Percentiles rank a stretch among this genome's conserved stretches.
Evolutionary conservation across 352 stramenopile species (phyloP).

Genomic region (Thalassiosira livingstoniorum): DNA sequence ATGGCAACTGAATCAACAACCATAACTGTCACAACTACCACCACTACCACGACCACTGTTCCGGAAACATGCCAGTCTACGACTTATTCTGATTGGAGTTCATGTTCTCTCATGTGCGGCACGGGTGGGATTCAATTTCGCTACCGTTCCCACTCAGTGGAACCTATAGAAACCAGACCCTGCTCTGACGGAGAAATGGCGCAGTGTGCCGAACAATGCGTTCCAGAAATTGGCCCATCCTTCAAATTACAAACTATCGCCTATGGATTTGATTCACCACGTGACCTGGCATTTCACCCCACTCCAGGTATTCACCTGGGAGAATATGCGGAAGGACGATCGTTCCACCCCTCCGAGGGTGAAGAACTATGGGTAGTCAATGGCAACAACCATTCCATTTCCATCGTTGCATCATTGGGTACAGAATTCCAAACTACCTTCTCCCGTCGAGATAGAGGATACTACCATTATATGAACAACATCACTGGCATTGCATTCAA

Average conservation of each 20-base stretch:
- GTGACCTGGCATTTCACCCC: conserved; percentile 64
- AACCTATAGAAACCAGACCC: conserved; percentile 6
- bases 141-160: conserved; percentile 11
- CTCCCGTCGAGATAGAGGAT: conserved; percentile 51
- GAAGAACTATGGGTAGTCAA: conserved; percentile 67
- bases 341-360: conserved; percentile 42
- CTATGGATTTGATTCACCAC: conserved; percentile 43
- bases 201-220: conserved; percentile 29
- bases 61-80: conserved; percentile 21
- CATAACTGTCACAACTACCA: neutral
- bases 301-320: conserved; percentile 62
- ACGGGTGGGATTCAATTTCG: conserved; percentile 52
- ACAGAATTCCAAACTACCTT: conserved; percentile 44
- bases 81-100: conserved; percentile 50
- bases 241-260: conserved; percentile 28
- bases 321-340: conserved; percentile 37
- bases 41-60: neutral
- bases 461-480: conserved; percentile 73
- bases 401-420: conserved; percentile 53
- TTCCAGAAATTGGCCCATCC: conserved; percentile 45
- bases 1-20: conserved; percentile 7
- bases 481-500: conserved; percentile 65
- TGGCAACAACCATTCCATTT: conserved; percentile 56
- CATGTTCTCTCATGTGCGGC: conserved; percentile 55
- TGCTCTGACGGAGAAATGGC: conserved; percentile 13